These are phyloP conservation scores for Aureobasidium sp. DNA, from an alignment of 2,329 filamentous ascomycete species.

Conservation along the genomic window DNA sequence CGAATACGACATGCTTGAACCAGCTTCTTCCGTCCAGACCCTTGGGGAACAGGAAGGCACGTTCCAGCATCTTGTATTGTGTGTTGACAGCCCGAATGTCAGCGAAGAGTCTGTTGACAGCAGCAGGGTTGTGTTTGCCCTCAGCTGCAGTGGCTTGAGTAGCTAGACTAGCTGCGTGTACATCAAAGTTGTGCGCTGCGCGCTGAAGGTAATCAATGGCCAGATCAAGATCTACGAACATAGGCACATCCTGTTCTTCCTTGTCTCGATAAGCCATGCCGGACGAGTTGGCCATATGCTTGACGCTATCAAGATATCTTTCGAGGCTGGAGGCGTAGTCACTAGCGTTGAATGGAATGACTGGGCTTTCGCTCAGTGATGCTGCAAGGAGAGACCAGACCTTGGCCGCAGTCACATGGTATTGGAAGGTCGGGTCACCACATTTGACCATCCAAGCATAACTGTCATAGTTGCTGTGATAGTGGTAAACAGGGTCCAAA, in stretches of 20 bases:
- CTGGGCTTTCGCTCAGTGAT: conserved; percentile 40
- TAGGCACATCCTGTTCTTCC: conserved; percentile 27
- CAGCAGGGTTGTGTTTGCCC: conserved; percentile 43
- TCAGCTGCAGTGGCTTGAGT: conserved; percentile 45
- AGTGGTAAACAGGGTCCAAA: conserved; percentile 57
- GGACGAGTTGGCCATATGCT: conserved; percentile 21
- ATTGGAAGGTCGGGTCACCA: conserved; percentile 58
- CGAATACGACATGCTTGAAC: conserved; percentile 96
- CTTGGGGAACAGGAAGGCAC: conserved; percentile 66
- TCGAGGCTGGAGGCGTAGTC: conserved; percentile 39
- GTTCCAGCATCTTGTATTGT: conserved; percentile 78
- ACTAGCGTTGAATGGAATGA: conserved; percentile 41
- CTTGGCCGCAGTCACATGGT: conserved; percentile 47
- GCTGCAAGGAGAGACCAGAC: conserved; percentile 41
- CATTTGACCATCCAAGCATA: conserved; percentile 78
- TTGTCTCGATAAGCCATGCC: conserved; percentile 21
- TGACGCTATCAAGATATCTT: conserved; percentile 38
- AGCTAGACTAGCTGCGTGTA: conserved; percentile 40
- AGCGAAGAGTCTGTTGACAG: conserved; percentile 20
- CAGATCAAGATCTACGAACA: conserved; percentile 41
- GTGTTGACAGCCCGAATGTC: conserved; percentile 59
- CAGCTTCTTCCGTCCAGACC: conserved; percentile 74
- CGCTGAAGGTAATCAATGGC: conserved; percentile 44
- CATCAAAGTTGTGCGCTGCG: conserved; percentile 47
- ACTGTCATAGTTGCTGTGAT: conserved; percentile 79